These are phyloP conservation scores for Fraxinus latifolia DNA, from an alignment of 305 asterid species.

Conservation along the genomic window DNA sequence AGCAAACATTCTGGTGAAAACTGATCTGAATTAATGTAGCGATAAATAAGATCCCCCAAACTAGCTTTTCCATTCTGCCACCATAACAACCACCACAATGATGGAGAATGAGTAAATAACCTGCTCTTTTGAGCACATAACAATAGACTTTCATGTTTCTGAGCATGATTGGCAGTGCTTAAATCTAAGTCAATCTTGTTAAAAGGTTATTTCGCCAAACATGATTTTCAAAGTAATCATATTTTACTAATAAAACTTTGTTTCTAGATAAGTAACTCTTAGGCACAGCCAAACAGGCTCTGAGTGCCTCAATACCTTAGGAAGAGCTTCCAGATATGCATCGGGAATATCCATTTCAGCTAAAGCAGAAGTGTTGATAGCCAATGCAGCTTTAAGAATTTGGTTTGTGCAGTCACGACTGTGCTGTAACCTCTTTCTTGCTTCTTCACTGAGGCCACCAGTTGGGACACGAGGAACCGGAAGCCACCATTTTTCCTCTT, in stretches of 20 bases:
- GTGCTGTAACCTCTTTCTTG: constrained; percentile 59
- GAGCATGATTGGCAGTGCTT: background rate
- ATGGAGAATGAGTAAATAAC: background rate
- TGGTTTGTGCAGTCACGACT: constrained; percentile 70
- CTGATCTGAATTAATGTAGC: constrained; percentile 56
- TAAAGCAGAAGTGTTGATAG: constrained; percentile 60
- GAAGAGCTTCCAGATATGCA: constrained; percentile 61
- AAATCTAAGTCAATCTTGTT: background rate
- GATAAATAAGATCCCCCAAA: constrained; percentile 65
- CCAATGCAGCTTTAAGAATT: constrained; percentile 85
- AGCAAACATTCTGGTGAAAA: constrained; percentile 72
- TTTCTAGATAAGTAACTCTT: background rate
- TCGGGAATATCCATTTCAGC: constrained; percentile 78
- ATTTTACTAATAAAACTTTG: background rate
- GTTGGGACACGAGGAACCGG: constrained; percentile 75
- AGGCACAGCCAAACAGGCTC: background rate
- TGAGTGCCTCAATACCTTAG: constrained; percentile 47
- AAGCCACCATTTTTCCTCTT: constrained; percentile 87
- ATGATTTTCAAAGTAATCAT: background rate
- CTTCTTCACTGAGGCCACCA: constrained; percentile 57
- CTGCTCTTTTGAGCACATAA: background rate
- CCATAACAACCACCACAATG: background rate
- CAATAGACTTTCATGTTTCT: background rate
- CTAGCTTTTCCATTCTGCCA: constrained; percentile 65
- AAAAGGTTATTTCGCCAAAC: background rate